Conservation (phyloP, 441 rosid species). For the Pelargonium exstipulatum region DNA sequence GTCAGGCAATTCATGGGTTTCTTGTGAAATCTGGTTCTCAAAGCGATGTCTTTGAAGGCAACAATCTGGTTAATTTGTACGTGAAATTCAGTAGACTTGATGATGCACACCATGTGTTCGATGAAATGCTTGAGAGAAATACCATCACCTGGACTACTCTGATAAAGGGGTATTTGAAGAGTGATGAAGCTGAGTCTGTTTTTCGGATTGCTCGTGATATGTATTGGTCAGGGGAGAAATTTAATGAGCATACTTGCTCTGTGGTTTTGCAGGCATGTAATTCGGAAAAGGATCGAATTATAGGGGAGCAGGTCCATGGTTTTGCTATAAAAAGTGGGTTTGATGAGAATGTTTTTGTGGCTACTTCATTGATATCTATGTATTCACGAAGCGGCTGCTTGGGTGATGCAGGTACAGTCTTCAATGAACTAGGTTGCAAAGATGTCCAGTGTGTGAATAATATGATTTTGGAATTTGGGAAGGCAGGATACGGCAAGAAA, state of each 20-base stretch:
- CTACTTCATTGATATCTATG: constrained; percentile 32
- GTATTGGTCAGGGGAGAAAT: constrained; percentile 25
- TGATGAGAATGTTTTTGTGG: constrained; percentile 28
- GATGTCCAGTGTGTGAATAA: constrained; percentile 33
- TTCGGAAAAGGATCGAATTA: constrained; percentile 17
- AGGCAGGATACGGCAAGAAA: constrained; percentile 22
- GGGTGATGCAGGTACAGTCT: constrained; percentile 26
- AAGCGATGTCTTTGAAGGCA: constrained; percentile 17
- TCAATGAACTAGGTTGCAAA: constrained; percentile 21
- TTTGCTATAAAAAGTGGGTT: constrained; percentile 29
- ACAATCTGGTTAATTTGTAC: constrained; percentile 24
- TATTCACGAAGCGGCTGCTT: constrained; percentile 22
- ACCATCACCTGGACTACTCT: constrained; percentile 33
- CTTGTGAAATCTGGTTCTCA: constrained; percentile 15
- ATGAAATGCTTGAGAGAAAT: constrained; percentile 26
- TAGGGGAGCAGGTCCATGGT: constrained; percentile 32
- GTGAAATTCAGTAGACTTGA: constrained; percentile 18
- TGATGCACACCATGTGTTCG: constrained; percentile 25
- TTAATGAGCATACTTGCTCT: constrained; percentile 32
- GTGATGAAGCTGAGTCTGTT: constrained; percentile 18
- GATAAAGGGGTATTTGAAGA: constrained; percentile 27
- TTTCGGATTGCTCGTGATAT: constrained; percentile 18
- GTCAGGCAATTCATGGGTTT: constrained; percentile 21
- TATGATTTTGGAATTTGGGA: constrained; percentile 34
- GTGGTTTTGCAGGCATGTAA: constrained; percentile 33